These are phyloP conservation scores for Penicillium lagena DNA, from an alignment of 495 filamentous ascomycete genomes.

Conservation along the genomic window DNA sequence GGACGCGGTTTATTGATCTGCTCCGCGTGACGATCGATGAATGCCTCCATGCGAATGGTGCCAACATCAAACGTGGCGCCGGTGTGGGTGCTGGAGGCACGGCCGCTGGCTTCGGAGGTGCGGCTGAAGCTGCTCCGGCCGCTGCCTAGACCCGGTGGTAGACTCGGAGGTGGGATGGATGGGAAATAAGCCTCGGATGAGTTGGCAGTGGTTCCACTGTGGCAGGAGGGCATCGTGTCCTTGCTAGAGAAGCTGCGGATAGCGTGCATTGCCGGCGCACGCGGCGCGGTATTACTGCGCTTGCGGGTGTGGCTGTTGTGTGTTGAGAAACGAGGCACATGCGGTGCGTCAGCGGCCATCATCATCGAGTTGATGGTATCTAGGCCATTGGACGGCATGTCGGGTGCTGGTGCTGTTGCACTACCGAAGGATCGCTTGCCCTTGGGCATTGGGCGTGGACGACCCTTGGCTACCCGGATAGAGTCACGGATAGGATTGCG, in stretches of 20 bases:
- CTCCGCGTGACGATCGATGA: conserved; percentile 43
- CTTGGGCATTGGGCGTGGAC: conserved; percentile 46
- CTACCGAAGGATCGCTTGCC: conserved; percentile 32
- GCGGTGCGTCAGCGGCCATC: conserved; percentile 67
- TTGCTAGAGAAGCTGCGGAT: conserved; percentile 72
- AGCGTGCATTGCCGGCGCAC: conserved; percentile 47
- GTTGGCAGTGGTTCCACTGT: conserved; percentile 39
- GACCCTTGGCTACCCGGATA: conserved; percentile 81
- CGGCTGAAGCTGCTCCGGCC: conserved; percentile 38
- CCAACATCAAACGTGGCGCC: conserved; percentile 61
- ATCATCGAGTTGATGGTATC: conserved; percentile 17
- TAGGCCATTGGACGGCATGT: conserved; percentile 20
- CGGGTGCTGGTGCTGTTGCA: conserved; percentile 21
- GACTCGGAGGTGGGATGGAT: conserved; percentile 5
- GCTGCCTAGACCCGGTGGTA: conserved; percentile 23
- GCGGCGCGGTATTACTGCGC: conserved; percentile 75
- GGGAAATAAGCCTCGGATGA: conserved; percentile 53
- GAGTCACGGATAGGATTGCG: conserved; percentile 78
- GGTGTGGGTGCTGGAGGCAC: conserved; percentile 16
- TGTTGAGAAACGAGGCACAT: conserved; percentile 66
- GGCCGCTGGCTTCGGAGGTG: conserved; percentile 38
- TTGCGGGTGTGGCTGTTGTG: conserved; percentile 74
- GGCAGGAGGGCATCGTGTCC: conserved; percentile 33
- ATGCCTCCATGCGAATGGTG: conserved; percentile 95
- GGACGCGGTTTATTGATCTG: conserved; percentile 24